Evolutionary conservation across 129 eudicot species (phyloP).

Genomic region (Chrysanthemum seticuspe): DNA sequence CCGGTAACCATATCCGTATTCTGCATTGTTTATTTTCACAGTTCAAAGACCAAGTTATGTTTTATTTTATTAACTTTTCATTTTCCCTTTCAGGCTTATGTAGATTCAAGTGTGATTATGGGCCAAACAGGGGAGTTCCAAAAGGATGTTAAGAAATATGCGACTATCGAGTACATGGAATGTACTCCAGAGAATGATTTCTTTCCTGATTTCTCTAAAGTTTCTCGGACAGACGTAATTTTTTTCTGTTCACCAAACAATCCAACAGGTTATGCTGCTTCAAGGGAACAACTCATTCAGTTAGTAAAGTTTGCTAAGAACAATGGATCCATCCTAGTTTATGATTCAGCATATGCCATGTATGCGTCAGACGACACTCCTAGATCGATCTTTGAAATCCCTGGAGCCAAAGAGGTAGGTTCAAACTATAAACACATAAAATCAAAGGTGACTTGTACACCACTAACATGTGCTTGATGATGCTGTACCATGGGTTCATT

Average conservation of each 20-base stretch:
- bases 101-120: conserved; percentile 91
- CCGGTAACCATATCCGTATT: conserved; percentile 41
- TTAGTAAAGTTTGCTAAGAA: conserved; percentile 84
- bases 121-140: conserved; percentile 88
- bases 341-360: conserved; percentile 95
- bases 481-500: too few species aligned
- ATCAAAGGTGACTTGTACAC: too few species aligned
- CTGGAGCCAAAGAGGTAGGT: conserved; percentile 89
- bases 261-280: conserved; percentile 93
- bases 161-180: conserved; percentile 79
- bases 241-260: conserved; percentile 96
- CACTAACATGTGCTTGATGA: too few species aligned
- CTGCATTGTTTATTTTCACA: too few species aligned
- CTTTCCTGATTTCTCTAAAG: conserved; percentile 82
- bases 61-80: conserved; percentile 7
- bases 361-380: conserved; percentile 85
- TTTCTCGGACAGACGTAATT: conserved; percentile 77
- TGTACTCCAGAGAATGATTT: conserved; percentile 93
- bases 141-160: conserved; percentile 63
- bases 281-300: conserved; percentile 74
- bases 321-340: conserved; percentile 85
- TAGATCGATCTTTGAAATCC: conserved; percentile 86
- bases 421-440: not conserved
- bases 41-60: not conserved
- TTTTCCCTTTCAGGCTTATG: conserved; percentile 68